phyloP scores from a whole-genome alignment of 2,329 filamentous ascomycete genomes.

The Zymoseptoria brevis region DNA sequence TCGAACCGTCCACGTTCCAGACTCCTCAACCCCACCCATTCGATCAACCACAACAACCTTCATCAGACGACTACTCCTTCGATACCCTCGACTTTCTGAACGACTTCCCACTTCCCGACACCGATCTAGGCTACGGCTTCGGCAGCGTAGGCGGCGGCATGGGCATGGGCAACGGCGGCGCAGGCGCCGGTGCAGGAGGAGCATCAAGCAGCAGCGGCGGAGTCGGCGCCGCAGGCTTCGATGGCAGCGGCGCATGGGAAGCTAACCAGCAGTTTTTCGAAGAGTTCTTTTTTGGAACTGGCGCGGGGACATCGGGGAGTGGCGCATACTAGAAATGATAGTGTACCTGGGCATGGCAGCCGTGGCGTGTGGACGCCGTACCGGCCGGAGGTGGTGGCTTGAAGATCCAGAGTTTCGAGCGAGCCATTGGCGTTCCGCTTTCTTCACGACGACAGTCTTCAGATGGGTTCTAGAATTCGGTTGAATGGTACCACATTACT shows the following conservation, averaged over 20 bases:
- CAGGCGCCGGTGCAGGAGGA: background rate
- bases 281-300: constrained; percentile 61
- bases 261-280: constrained; percentile 51
- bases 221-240: constrained; percentile 19
- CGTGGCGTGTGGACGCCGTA: background rate
- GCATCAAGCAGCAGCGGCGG: constrained; percentile 17
- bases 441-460: background rate
- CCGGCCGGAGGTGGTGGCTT: background rate
- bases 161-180: constrained; percentile 46
- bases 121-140: constrained; percentile 13
- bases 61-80: constrained; percentile 22
- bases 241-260: constrained; percentile 45
- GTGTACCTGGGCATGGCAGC: background rate
- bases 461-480: background rate
- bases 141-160: constrained; percentile 10
- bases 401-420: background rate
- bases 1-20: constrained; percentile 4
- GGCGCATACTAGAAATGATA: background rate
- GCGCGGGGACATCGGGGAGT: constrained; percentile 12
- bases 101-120: constrained; percentile 38
- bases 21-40: background rate
- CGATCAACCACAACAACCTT: constrained; percentile 5
- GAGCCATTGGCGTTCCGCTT: background rate
- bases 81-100: constrained; percentile 50
- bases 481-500: background rate